A percentile compares a stretch with the other conserved stretches of the same genome.
These are phyloP conservation scores for Scheffersomyces spartinae DNA, from an alignment of 805 yeast species.

Conservation along the genomic window DNA sequence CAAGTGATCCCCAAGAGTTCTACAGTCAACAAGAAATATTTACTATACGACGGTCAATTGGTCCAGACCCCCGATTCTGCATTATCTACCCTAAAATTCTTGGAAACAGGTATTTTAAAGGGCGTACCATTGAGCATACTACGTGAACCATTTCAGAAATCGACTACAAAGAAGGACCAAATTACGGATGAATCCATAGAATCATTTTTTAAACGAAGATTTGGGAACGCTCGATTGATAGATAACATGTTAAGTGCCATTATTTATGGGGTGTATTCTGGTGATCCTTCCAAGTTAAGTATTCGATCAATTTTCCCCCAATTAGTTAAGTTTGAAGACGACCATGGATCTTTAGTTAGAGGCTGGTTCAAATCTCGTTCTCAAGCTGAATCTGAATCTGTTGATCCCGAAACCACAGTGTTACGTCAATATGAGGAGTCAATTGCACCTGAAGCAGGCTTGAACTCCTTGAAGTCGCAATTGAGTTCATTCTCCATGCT, in stretches of 20 bases:
- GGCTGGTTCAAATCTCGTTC: conserved; percentile 25
- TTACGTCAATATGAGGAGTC: conserved; percentile 2
- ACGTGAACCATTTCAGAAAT: conserved; percentile 38
- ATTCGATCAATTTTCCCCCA: conserved; percentile 46
- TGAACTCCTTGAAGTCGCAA: not conserved
- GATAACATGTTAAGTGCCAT: conserved; percentile 67
- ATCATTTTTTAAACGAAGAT: conserved; percentile 54
- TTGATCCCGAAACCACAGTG: conserved; percentile 1
- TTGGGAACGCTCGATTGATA: conserved; percentile 40
- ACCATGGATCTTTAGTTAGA: conserved; percentile 46
- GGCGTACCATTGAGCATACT: conserved; percentile 34
- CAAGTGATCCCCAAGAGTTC: conserved; percentile 47
- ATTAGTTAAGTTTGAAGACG: conserved; percentile 45
- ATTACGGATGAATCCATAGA: conserved; percentile 60
- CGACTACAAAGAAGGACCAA: conserved; percentile 4
- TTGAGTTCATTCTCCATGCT: conserved; percentile 10
- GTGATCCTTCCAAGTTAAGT: conserved; percentile 61
- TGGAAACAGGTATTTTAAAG: no score
- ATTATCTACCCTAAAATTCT: conserved; percentile 19
- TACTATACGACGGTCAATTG: conserved; percentile 40
- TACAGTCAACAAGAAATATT: conserved; percentile 60
- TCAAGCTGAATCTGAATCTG: conserved; percentile 8
- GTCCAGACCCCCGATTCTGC: conserved; percentile 42
- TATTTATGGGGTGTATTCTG: conserved; percentile 85
- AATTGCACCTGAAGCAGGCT: not conserved